Base-by-base conservation (phyloP, 2,329 filamentous ascomycete genomes). In the Stemphylium lycopersici region DNA sequence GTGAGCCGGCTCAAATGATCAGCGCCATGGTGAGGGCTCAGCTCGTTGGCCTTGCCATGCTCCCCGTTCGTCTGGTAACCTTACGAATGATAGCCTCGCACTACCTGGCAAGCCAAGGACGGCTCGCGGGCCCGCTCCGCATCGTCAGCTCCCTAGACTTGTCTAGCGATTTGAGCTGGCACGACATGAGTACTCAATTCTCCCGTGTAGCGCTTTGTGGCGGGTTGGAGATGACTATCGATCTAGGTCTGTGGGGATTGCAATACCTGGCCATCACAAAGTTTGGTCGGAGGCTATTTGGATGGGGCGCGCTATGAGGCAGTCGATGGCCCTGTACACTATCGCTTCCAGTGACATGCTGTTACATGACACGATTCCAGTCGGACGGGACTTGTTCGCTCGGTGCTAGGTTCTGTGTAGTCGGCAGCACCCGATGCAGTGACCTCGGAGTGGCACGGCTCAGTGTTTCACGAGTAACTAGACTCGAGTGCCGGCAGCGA, bases 241-340 rank as follows among this genome's bases (percentile, higher is more conserved):
- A 75, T 41, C 61, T 76, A 5, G 52, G 57, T 10, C 44, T 76
- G 6, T 76, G 72, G 72, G 65, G 68, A n/a, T 48, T 60, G 40
- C 69, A 75, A 42, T 75, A 70, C 46, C 38, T 65, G n/a, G 60
- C 59, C 2, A 63, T 73, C 5, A 67, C 67, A 2, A 63, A 56
- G 18, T 39, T 70, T 22, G 74, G 74, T 18, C 64, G 67, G 47
- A 62, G 42, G 11, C 41, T 60, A 6, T 75, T 75, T 57, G 62
- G 65, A n/a, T 76, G 74, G 74, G 72, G 73, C 4, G 44, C 48
- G n/a, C 60, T 74, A 5, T 74, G 59, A 68, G 44, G n/a, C 44
- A 45, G 31, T 16, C 18, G n/a, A 22, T 39, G 29, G 37, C 16
- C 39, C 41, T 48, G 48, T 32, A 50, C 22, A 41, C 44, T 32